These are phyloP conservation scores for Curvularia sp. DNA, from an alignment of 2,329 filamentous ascomycete genomes.

Conservation along the genomic window DNA sequence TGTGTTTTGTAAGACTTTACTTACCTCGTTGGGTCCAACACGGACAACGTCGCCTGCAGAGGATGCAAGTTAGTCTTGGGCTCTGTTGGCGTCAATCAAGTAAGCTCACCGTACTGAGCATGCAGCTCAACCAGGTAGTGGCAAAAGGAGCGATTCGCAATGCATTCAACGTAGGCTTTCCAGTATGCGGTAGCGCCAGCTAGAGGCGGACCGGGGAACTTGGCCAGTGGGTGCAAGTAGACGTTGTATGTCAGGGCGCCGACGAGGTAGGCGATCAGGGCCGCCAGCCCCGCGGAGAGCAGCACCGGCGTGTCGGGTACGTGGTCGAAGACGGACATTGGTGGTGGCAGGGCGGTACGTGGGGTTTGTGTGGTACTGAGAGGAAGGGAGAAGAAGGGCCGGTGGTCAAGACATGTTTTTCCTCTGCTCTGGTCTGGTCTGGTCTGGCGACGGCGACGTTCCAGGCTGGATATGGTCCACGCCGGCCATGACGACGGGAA, in stretches of 20 bases:
- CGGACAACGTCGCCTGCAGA: slow-evolving; percentile 36
- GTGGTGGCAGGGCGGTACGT: too few relatives aligned
- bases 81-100: not conserved
- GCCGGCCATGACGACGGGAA: not conserved
- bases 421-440: not conserved
- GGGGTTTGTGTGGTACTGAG: not conserved
- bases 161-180: slow-evolving; percentile 42
- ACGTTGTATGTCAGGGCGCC: slow-evolving; percentile 43
- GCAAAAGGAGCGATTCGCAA: slow-evolving; percentile 39
- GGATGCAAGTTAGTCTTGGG: slow-evolving; percentile 14
- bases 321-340: slow-evolving; percentile 7
- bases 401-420: not conserved
- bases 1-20: slow-evolving; percentile 10
- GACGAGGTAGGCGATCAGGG: slow-evolving; percentile 24
- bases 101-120: slow-evolving; percentile 36
- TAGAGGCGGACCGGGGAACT: slow-evolving; percentile 52
- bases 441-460: not conserved
- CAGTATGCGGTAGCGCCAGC: slow-evolving; percentile 36
- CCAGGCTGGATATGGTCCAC: not conserved
- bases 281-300: slow-evolving; percentile 22
- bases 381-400: not conserved
- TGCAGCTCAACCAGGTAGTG: slow-evolving; percentile 38
- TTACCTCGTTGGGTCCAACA: slow-evolving; percentile 39
- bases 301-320: slow-evolving; percentile 14
- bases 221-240: slow-evolving; percentile 54